These are phyloP conservation scores for Pichia sp. DNA, from an alignment of 1,139 yeast species.

Conservation along the genomic window DNA sequence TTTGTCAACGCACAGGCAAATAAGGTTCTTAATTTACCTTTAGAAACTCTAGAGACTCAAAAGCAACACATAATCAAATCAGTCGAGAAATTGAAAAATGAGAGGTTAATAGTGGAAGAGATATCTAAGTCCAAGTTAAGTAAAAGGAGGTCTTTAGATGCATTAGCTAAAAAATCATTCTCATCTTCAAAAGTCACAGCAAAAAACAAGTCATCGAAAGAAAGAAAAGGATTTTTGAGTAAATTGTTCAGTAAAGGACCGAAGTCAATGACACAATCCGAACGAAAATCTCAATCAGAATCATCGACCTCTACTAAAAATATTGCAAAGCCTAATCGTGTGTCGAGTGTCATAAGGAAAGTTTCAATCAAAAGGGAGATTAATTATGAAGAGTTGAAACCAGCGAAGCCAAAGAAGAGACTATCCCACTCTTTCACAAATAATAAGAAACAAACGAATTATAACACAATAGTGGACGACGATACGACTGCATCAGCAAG, in stretches of 20 bases:
- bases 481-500: conserved; percentile 14
- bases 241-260: background rate
- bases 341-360: background rate
- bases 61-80: background rate
- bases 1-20: conserved; percentile 6
- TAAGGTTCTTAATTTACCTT: conserved; percentile 2
- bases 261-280: background rate
- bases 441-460: background rate
- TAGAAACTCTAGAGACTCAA: background rate
- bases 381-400: conserved; percentile 1
- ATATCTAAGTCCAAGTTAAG: background rate
- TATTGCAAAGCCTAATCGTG: background rate
- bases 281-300: background rate
- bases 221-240: conserved; percentile 1
- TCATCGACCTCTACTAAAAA: background rate
- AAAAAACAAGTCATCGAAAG: background rate
- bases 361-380: background rate
- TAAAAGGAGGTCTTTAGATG: conserved; percentile 6
- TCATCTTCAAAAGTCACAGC: background rate
- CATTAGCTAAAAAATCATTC: background rate
- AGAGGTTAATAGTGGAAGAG: conserved; percentile 3
- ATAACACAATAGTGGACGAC: background rate
- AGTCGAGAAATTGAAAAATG: conserved; percentile 1
- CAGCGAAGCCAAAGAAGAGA: conserved; percentile 5
- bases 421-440: background rate